Base-by-base conservation (phyloP, 345 rosid genomes). In the Eucalyptus erythrocorys region DNA sequence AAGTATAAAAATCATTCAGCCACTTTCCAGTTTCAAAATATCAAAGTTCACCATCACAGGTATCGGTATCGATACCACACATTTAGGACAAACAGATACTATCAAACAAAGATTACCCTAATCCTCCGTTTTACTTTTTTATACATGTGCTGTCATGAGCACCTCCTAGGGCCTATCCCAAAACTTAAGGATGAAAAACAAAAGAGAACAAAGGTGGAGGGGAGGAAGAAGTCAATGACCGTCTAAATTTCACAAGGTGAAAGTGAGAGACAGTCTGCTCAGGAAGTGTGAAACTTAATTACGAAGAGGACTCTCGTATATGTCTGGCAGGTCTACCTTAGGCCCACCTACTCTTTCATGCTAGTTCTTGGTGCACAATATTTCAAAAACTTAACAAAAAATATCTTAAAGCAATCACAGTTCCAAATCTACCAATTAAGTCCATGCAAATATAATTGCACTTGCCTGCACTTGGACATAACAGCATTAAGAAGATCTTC, bases 401-500 rank as follows among this genome's bases (percentile, higher is more conserved):
- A 40, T 40, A 19, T 40, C 84, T 76, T 76, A 40, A 40, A 76
- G 82, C 82, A 76, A 76, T 40, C 34, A 64, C 40, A 64, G 76
- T 64, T 64, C 47, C 47, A 10, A 76, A 76, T 76, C 84, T 40
- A 76, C 9, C 13, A 13, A 40, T 43, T 37, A 27, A 86, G 71
- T 86, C 42, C 13, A 55, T 34, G 42, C 64, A 55, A 79, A 64
- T 47, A 89, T 48, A 64, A 71, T 50, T 37, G 91, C 30, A 76
- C 84, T 76, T 76, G 93, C 94, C 94, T 93, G 93, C 94, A 94
- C 85, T 89, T 91, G 30, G 93, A 88, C 89, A 89, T 87, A 87
- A 93, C 92, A 57, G 87, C 16, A 90, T 92, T 91, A 84, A 94
- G 94, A 90, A 93, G 91, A 86, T 92, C 91, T 90, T 94, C 96